Conservation (phyloP, 2,329 filamentous ascomycete species). For the Xylariaceae sp. region DNA sequence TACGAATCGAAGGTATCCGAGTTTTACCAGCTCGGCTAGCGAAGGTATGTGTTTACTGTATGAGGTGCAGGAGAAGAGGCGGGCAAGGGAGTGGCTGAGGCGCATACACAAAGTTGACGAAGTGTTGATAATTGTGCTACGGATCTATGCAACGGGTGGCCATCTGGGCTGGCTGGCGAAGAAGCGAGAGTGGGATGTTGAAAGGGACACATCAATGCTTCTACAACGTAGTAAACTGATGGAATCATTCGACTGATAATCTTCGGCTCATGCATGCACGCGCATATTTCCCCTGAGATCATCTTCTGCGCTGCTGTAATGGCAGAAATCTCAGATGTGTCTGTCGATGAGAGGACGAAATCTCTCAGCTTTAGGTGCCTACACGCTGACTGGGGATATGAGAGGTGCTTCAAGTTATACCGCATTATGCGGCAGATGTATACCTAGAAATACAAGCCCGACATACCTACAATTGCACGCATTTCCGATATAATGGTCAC, state of each 20-base stretch:
- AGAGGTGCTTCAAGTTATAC: not conserved
- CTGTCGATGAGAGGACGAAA: not conserved
- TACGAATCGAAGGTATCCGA: not conserved
- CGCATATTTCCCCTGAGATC: not conserved
- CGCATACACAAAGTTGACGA: constrained; percentile 7
- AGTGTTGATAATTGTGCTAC: constrained; percentile 18
- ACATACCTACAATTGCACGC: not conserved
- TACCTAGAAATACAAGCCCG: not conserved
- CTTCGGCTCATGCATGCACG: not conserved
- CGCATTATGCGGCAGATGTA: not conserved
- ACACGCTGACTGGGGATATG: not conserved
- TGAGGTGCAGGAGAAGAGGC: constrained; percentile 9
- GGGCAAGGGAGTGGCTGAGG: constrained; percentile 21
- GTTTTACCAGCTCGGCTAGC: constrained; percentile 17
- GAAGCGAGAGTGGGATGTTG: not conserved
- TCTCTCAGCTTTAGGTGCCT: not conserved
- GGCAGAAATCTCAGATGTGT: not conserved
- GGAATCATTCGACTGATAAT: not conserved
- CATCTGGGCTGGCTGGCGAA: not conserved
- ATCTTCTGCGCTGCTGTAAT: not conserved
- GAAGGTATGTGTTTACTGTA: constrained; percentile 15
- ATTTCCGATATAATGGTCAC: not conserved
- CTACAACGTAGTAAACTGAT: not conserved
- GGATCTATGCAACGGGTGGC: constrained; percentile 7
- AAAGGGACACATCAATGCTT: not conserved